Evolutionary conservation across 306 rosid species (phyloP).

Genomic region (Vigna unguiculata): DNA sequence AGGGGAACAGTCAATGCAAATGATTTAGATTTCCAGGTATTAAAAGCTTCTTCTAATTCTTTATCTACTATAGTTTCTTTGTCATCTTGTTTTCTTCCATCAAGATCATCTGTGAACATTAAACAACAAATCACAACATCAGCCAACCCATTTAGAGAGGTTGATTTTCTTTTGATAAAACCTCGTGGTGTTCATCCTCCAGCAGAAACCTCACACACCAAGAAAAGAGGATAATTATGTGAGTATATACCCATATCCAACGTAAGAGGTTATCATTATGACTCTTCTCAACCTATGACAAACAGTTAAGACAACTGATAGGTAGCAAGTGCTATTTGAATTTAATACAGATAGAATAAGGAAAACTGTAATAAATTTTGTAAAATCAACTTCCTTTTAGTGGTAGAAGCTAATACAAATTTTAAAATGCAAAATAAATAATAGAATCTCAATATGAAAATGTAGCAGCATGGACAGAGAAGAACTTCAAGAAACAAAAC

Average conservation of each 20-base stretch:
- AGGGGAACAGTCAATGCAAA: constrained; percentile 90
- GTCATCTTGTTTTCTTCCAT: constrained; percentile 40
- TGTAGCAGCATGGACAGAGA: not conserved
- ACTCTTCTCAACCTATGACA: constrained; percentile 11
- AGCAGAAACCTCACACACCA: not conserved
- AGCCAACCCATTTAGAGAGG: not conserved
- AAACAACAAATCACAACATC: constrained; percentile 19
- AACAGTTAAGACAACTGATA: constrained; percentile 8
- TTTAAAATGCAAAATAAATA: not conserved
- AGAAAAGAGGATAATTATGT: not conserved
- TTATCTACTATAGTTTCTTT: constrained; percentile 50
- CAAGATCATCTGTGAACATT: constrained; percentile 52
- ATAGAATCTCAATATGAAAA: constrained; percentile 17
- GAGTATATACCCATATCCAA: not conserved
- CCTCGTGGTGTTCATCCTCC: not conserved
- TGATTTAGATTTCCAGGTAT: constrained; percentile 80
- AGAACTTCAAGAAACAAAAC: not conserved
- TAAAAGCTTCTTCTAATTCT: constrained; percentile 68
- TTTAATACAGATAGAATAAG: constrained; percentile 13
- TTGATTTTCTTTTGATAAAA: not conserved
- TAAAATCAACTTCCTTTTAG: not conserved
- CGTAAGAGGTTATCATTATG: not conserved
- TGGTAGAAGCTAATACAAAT: not conserved
- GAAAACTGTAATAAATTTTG: not conserved
- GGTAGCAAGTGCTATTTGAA: not conserved